A percentile compares a stretch with the other conserved stretches of the same genome.
phyloP scores from a whole-genome alignment of 805 yeast species.

The Citeromyces nyonsensis region DNA sequence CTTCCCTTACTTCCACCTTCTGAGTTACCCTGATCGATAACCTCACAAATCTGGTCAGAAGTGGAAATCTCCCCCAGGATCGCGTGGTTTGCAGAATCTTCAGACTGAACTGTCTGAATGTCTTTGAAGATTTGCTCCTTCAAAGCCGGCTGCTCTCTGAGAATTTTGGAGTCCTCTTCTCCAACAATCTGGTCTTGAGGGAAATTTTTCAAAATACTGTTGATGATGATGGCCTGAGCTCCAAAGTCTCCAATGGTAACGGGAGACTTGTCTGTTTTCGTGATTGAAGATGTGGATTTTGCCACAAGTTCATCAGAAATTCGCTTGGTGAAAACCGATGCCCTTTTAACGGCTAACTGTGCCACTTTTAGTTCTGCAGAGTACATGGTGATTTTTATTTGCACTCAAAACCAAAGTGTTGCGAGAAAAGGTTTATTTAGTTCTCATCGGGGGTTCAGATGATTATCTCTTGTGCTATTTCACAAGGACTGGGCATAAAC shows the following conservation, averaged over 20 bases:
- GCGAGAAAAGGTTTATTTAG: too few relatives aligned
- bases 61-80: slow-evolving; percentile 25
- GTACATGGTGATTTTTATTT: slow-evolving; percentile 2
- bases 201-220: slow-evolving; percentile 65
- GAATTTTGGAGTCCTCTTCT: slow-evolving; percentile 74
- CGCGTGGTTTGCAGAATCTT: slow-evolving; percentile 16
- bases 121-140: slow-evolving; percentile 41
- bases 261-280: slow-evolving; percentile 83
- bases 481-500: too few relatives aligned
- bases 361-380: slow-evolving; percentile 66
- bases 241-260: slow-evolving; percentile 96
- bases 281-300: slow-evolving; percentile 32
- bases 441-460: too few relatives aligned
- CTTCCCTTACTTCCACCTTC: slow-evolving; percentile 70
- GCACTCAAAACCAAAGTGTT: neutral
- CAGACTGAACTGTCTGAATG: slow-evolving; percentile 33
- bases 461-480: too few relatives aligned
- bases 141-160: slow-evolving; percentile 34
- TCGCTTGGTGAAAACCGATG: slow-evolving; percentile 57
- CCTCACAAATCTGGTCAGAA: slow-evolving; percentile 34
- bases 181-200: slow-evolving; percentile 84
- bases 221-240: slow-evolving; percentile 84
- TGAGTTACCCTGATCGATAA: slow-evolving; percentile 71
- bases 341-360: slow-evolving; percentile 79
- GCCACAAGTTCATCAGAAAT: slow-evolving; percentile 40